Conservation (phyloP, 2,329 filamentous ascomycete genomes). For the Elsinoe fawcettii region DNA sequence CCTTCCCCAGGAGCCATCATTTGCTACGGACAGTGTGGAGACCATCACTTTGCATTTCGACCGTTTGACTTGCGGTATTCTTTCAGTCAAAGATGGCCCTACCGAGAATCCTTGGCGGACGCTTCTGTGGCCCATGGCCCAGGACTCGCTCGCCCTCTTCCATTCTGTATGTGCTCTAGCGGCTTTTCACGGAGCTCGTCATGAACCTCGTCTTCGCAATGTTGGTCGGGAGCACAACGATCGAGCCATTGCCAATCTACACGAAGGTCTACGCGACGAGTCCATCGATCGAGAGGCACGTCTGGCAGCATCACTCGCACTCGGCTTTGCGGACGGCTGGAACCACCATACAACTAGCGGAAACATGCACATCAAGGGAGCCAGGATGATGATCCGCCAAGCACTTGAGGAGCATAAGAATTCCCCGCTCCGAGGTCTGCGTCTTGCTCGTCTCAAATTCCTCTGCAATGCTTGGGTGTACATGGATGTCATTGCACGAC, state of each 20-base stretch:
- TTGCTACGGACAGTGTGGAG: slow-evolving; percentile 42
- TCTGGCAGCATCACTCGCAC: slow-evolving; percentile 60
- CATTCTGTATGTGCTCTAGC: slow-evolving; percentile 63
- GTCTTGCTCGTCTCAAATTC: slow-evolving; percentile 53
- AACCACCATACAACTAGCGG: slow-evolving; percentile 62
- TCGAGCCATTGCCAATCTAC: slow-evolving; percentile 53
- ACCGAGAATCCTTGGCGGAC: slow-evolving; percentile 66
- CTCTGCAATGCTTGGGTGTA: slow-evolving; percentile 66
- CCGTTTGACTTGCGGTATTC: slow-evolving; percentile 59
- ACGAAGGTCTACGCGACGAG: slow-evolving; percentile 46
- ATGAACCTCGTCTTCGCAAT: slow-evolving; percentile 49
- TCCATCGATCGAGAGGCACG: slow-evolving; percentile 58
- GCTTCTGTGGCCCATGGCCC: slow-evolving; percentile 60
- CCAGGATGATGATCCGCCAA: slow-evolving; percentile 55
- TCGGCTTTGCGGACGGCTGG: slow-evolving; percentile 65
- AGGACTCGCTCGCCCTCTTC: slow-evolving; percentile 56
- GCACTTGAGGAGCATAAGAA: slow-evolving; percentile 45
- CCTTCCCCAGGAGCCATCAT: slow-evolving; percentile 23
- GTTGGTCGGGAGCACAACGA: slow-evolving; percentile 63
- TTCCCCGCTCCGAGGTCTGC: slow-evolving; percentile 36
- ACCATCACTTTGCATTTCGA: slow-evolving; percentile 58
- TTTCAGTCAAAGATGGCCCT: slow-evolving; percentile 62
- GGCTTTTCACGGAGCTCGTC: slow-evolving; percentile 57
- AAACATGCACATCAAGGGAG: slow-evolving; percentile 61
- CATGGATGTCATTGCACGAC: slow-evolving; percentile 62